Evolutionary conservation across 768 basidiomycete species (phyloP).

Genomic region (Gyrodon lividus): DNA sequence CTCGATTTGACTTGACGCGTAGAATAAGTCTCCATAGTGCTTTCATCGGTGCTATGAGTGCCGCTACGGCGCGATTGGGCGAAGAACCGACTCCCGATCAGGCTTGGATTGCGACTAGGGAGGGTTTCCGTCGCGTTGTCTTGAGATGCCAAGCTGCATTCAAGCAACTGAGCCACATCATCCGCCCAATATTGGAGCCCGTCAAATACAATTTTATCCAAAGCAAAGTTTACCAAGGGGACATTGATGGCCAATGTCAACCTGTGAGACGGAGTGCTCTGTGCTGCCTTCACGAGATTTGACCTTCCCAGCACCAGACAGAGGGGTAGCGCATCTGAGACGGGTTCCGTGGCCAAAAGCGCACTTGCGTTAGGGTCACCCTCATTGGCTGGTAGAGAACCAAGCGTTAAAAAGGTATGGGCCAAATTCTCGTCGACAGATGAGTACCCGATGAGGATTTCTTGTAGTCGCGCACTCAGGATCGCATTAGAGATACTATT

Average conservation of each 20-base stretch:
- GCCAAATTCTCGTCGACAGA: constrained; percentile 39
- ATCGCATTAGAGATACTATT: constrained; percentile 20
- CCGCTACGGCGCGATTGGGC: constrained; percentile 36
- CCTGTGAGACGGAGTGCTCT: constrained; percentile 4
- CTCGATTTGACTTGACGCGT: constrained; percentile 6
- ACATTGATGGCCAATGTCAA: constrained; percentile 37
- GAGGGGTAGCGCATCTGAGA: constrained; percentile 16
- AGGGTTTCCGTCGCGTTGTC: constrained; percentile 29
- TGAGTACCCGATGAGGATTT: constrained; percentile 52
- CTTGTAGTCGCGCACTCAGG: constrained; percentile 41
- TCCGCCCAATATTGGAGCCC: constrained; percentile 87
- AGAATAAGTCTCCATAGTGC: constrained; percentile 27
- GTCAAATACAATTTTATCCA: constrained; percentile 70
- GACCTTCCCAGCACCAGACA: constrained; percentile 21
- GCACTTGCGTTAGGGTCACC: constrained; percentile 14
- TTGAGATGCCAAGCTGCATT: constrained; percentile 34
- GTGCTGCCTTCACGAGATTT: background rate
- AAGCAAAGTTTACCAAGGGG: constrained; percentile 59
- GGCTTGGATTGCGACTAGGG: constrained; percentile 54
- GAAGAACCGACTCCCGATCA: constrained; percentile 83
- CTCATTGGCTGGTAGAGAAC: constrained; percentile 35
- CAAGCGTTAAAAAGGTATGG: constrained; percentile 49
- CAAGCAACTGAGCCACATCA: constrained; percentile 73
- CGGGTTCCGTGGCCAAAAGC: constrained; percentile 26
- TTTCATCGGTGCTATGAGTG: constrained; percentile 45